These are phyloP conservation scores for Oryza glumipatula DNA, from an alignment of 176 grass and related monocot genomes.

Conservation along the genomic window DNA sequence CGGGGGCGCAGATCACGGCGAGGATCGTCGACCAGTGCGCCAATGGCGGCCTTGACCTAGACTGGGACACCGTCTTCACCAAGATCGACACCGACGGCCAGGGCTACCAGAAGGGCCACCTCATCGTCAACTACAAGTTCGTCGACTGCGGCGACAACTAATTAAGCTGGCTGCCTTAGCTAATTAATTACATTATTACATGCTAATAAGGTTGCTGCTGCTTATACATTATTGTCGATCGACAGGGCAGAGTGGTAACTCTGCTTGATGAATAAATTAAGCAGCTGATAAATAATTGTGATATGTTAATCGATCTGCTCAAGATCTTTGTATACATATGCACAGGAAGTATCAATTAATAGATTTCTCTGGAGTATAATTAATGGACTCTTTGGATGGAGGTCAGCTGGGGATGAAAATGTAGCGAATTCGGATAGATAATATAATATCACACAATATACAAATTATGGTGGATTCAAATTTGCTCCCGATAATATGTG, in stretches of 20 bases:
- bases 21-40: slow-evolving; percentile 69
- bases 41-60: slow-evolving; percentile 62
- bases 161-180: neutral
- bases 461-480: too few relatives aligned
- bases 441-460: too few relatives aligned
- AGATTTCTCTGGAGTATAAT: too few relatives aligned
- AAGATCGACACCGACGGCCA: slow-evolving; percentile 48
- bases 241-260: neutral
- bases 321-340: too few relatives aligned
- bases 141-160: slow-evolving; percentile 39
- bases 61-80: slow-evolving; percentile 46
- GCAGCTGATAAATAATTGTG: neutral
- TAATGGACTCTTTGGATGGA: too few relatives aligned
- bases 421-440: too few relatives aligned
- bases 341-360: too few relatives aligned
- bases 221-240: neutral
- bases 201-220: neutral
- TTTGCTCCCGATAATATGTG: too few relatives aligned
- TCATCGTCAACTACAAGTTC: slow-evolving; percentile 64
- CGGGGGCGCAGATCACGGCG: slow-evolving; percentile 31
- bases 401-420: too few relatives aligned
- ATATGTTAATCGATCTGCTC: too few relatives aligned
- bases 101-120: neutral
- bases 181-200: neutral
- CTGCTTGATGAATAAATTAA: neutral